A percentile compares a stretch with the other conserved stretches of the same genome.
Evolutionary conservation across 768 basidiomycete genomes (phyloP).

Genomic region (Lactarius pseudohatsudake): DNA sequence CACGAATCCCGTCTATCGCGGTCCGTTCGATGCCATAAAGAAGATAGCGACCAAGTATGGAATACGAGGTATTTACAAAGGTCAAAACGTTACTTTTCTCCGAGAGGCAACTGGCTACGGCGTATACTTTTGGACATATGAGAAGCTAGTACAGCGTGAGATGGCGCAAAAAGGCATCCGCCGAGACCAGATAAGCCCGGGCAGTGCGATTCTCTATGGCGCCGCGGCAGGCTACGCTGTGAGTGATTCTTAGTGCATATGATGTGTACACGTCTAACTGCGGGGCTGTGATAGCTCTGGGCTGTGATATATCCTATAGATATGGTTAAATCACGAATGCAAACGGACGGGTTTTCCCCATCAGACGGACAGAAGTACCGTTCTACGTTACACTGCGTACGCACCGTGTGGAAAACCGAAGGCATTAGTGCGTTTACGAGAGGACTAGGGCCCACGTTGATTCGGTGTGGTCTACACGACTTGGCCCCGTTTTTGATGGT

Average conservation of each 20-base stretch:
- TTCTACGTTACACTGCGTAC: slow-evolving; percentile 79
- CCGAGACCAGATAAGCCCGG: slow-evolving; percentile 73
- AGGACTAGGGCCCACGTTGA: slow-evolving; percentile 89
- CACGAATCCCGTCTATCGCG: slow-evolving; percentile 70
- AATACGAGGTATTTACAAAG: slow-evolving; percentile 86
- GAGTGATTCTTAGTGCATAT: slow-evolving; percentile 20
- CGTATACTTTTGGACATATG: slow-evolving; percentile 89
- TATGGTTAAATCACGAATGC: slow-evolving; percentile 95
- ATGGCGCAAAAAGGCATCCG: slow-evolving; percentile 69
- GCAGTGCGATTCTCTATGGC: slow-evolving; percentile 82
- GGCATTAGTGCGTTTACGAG: slow-evolving; percentile 86
- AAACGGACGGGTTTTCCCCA: slow-evolving; percentile 85
- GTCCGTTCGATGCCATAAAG: slow-evolving; percentile 84
- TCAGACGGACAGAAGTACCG: slow-evolving; percentile 79
- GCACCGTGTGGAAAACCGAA: slow-evolving; percentile 79
- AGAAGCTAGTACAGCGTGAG: slow-evolving; percentile 86
- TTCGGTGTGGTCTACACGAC: slow-evolving; percentile 57
- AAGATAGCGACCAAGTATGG: slow-evolving; percentile 80
- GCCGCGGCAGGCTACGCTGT: slow-evolving; percentile 92
- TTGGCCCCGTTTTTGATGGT: slow-evolving; percentile 16
- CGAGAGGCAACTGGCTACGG: slow-evolving; percentile 84
- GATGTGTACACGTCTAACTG: slow-evolving; percentile 23
- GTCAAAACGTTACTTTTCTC: slow-evolving; percentile 83
- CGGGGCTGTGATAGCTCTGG: slow-evolving; percentile 59
- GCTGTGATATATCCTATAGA: slow-evolving; percentile 94